phyloP scores from a whole-genome alignment of 805 yeast species.

The Candida verbasci region DNA sequence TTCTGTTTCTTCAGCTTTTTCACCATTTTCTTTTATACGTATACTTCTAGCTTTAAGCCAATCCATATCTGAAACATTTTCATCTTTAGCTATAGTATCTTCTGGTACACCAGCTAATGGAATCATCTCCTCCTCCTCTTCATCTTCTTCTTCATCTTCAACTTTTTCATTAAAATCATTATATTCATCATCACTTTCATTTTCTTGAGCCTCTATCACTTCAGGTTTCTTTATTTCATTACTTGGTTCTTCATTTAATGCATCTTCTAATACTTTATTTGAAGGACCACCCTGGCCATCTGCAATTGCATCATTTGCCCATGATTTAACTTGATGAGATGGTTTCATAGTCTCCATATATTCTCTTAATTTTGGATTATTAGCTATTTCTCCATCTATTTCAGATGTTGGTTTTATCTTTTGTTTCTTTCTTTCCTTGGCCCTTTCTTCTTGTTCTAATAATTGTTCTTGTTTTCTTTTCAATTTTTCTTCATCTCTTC shows the following conservation, averaged over 20 bases:
- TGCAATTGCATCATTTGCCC: conserved; percentile 63
- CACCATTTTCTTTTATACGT: conserved; percentile 50
- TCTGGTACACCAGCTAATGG: conserved; percentile 23
- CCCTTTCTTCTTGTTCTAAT: conserved; percentile 32
- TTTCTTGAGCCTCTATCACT: conserved; percentile 37
- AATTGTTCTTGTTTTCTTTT: conserved; percentile 40
- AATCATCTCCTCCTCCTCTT: conserved; percentile 51
- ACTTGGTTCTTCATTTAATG: conserved; percentile 25
- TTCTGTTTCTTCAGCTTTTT: conserved; percentile 13
- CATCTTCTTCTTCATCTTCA: conserved; percentile 24
- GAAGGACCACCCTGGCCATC: conserved; percentile 46
- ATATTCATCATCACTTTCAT: conserved; percentile 50
- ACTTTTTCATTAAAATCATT: conserved; percentile 38
- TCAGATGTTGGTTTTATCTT: conserved; percentile 27
- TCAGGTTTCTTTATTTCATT: conserved; percentile 17
- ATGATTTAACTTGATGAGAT: conserved; percentile 60
- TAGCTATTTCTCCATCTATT: conserved; percentile 59
- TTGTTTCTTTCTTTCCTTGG: conserved; percentile 35
- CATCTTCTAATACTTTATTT: conserved; percentile 39
- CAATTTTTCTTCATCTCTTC: conserved; percentile 43
- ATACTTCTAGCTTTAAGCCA: conserved; percentile 79
- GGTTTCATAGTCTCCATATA: conserved; percentile 83
- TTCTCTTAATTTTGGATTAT: conserved; percentile 68
- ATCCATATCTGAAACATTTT: conserved; percentile 67
- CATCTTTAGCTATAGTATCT: conserved; percentile 36